These are phyloP conservation scores for Saccharomyces hybrid DNA, from an alignment of 1,139 yeast genomes.

Conservation along the genomic window DNA sequence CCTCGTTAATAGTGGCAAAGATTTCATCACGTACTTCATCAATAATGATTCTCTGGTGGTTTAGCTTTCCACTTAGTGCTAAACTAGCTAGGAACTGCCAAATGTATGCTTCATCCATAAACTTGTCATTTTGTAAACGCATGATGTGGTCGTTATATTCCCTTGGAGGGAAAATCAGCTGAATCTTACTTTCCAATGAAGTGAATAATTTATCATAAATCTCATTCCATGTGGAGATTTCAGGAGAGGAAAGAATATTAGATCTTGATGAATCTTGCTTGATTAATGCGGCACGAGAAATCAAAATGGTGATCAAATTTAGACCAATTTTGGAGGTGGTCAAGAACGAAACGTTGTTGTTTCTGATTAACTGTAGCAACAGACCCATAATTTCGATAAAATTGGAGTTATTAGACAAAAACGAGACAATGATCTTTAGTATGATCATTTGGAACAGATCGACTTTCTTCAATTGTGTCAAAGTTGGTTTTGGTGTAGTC, in stretches of 20 bases:
- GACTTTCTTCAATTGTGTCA: conserved; percentile 50
- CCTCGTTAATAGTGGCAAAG: conserved; percentile 78
- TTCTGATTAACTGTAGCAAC: conserved; percentile 62
- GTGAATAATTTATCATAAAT: conserved; percentile 80
- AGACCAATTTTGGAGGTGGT: conserved; percentile 82
- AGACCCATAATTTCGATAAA: conserved; percentile 80
- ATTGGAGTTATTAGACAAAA: conserved; percentile 68
- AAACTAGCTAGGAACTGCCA: conserved; percentile 97
- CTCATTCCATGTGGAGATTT: conserved; percentile 60
- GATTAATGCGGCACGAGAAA: conserved; percentile 87
- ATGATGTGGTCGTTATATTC: conserved; percentile 24
- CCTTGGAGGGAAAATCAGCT: conserved; percentile 75
- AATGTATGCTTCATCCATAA: conserved; percentile 73
- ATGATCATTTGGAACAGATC: conserved; percentile 78
- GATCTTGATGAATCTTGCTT: conserved; percentile 68
- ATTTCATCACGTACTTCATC: conserved; percentile 93
- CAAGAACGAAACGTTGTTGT: conserved; percentile 63
- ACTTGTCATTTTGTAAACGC: conserved; percentile 6
- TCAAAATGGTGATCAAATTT: conserved; percentile 75
- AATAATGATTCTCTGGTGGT: conserved; percentile 88
- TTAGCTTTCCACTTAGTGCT: conserved; percentile 85
- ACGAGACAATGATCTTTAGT: conserved; percentile 76
- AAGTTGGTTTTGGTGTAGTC: conserved; percentile 48
- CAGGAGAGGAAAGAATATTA: conserved; percentile 41
- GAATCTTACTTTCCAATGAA: conserved; percentile 68